Evolutionary conservation across 306 rosid genomes (phyloP).

Genomic region (Dalbergia oliveri): DNA sequence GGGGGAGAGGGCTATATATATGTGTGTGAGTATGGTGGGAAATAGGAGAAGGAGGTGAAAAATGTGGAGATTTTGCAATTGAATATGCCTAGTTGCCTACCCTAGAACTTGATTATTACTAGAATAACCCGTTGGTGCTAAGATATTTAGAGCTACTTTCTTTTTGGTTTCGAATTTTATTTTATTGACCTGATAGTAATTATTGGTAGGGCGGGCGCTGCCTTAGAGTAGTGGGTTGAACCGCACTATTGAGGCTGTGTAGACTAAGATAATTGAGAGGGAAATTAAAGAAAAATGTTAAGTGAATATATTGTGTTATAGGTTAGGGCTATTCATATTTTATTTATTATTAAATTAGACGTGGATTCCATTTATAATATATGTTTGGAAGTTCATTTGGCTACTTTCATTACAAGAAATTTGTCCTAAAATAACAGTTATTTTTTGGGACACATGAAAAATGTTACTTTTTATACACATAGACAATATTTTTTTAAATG

Average conservation of each 20-base stretch:
- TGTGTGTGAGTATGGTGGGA: constrained; percentile 30
- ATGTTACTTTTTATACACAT: no score
- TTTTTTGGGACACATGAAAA: no score
- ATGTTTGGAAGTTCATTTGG: no score
- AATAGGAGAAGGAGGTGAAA: constrained; percentile 25
- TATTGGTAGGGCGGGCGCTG: constrained; percentile 39
- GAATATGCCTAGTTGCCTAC: constrained; percentile 19
- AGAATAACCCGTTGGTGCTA: constrained; percentile 24
- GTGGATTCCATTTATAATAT: no score
- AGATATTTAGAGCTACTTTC: constrained; percentile 38
- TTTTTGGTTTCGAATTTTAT: background rate
- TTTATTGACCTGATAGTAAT: constrained; percentile 5
- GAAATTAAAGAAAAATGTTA: no score
- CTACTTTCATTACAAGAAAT: no score
- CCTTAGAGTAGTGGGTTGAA: background rate
- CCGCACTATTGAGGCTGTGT: no score
- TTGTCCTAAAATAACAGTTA: no score
- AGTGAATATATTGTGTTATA: no score
- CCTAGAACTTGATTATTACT: background rate
- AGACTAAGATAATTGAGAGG: no score
- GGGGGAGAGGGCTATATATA: constrained; percentile 48
- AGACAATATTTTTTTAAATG: no score
- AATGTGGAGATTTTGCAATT: constrained; percentile 42
- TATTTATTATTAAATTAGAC: no score
- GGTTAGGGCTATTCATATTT: fast-evolving